Base-by-base conservation (phyloP, 345 rosid genomes). In the Triadica sebifera region DNA sequence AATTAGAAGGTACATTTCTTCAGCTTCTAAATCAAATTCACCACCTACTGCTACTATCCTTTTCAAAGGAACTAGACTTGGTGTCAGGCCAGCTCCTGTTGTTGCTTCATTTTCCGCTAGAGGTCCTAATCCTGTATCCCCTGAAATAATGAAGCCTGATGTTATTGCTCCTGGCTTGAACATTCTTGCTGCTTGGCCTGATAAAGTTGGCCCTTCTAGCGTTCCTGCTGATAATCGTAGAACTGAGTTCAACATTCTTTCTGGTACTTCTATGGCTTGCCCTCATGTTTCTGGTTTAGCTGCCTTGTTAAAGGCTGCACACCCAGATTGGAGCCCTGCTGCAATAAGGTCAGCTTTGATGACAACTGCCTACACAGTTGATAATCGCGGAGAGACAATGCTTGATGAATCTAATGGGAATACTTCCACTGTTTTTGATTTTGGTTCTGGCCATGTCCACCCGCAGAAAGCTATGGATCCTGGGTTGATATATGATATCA, bases 171-270 rank as follows among this genome's bases (percentile, higher is more conserved):
- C 82, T 58, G 82, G 82, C 39, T 71, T 80, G 76, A 80, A 80
- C 37, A 80, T 80, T n/a, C 79, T 80, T 24, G 82, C 82, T 15
- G 82, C 82, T 46, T 80, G 82, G 82, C 79, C 82, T n/a, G 82
- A 80, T 59, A 51, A 47, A 53, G 65, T 80, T 8, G 76, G 79
- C 0, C 82, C 82, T 2, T 75, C 82, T 10, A 69, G 82, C 29
- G 37, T 80, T 19, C 76, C 65, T 0, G 25, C 73, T 10, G 82
- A 80, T 19, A 51, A 59, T 12, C 16, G 82, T 9, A 71, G 69
- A 43, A 80, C 76, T 24, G 77, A 80, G 29, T 80, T 80, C 16
- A 80, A 80, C 47, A 80, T 80, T 60, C 82, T 80, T 8, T 80
- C 82, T 3, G 82, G 82, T 20, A 80, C 82, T 29, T 80, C 82